Evolutionary conservation across 139 green algal genomes (phyloP), one percentile per base, ranked within the genome.

Genomic region (Coelastrella sp.): DNA sequence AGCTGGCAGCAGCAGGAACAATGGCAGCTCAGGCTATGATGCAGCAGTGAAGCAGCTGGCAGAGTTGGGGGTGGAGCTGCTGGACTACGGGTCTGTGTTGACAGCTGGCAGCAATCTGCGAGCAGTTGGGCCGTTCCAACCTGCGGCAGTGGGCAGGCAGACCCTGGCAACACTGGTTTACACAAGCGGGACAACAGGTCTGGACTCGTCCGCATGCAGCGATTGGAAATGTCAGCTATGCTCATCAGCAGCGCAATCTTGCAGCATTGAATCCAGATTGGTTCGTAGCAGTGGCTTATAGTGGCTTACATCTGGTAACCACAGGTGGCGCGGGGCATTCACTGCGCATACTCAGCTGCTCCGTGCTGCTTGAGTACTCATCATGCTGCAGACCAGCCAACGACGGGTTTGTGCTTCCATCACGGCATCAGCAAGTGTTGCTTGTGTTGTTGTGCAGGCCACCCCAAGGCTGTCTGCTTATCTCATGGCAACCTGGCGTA

Each of bases 401-500:
- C 1, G 32, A 47, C 0, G 32, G 32, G 32, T 47, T 47, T 47
- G 32, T 47, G 32, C 32, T 47, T 47, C 32, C 32, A 47, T 1
- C 0, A 1, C 1, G 32, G 1, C 32, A 47, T 47, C 32, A 47
- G 32, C 32, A 47, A 47, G 32, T 47, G 32, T 47, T 47, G 32
- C 32, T 47, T 47, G 22, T 58, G 74, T 8, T 58, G 59, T 60
- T 57, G n/a, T 17, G 10, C 92, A 95, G 93, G 92, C 17, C 83
- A 94, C 80, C 95, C 94, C 59, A 96, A 97, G 94, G 97, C 94
- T 54, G 97, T 98, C 20, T 93, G 92, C 90, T 94, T 99, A 81
- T 96, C 92, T 11, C 97, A 99, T 85, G 92, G 75, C 87, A 99
- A 99, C 93, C 93, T 99, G 32, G 71, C 96, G n/a, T 98, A 99